Percentiles rank a stretch among this genome's conserved stretches.
These are phyloP conservation scores for Bipolaris bicolor DNA, from an alignment of 2,329 filamentous ascomycete species.

Conservation along the genomic window DNA sequence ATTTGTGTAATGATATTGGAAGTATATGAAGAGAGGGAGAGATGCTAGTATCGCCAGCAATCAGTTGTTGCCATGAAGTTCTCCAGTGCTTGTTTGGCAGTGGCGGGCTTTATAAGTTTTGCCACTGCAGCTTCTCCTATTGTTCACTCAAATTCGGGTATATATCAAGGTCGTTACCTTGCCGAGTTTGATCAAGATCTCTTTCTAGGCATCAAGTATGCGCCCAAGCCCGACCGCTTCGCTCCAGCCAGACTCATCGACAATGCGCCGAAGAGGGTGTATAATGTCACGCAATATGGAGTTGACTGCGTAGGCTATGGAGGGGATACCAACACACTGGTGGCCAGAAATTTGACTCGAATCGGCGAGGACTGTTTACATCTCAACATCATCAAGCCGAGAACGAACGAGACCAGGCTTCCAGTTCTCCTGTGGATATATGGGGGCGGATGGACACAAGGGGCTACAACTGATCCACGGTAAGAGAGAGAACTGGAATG, in stretches of 20 bases:
- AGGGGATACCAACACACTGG: constrained; percentile 31
- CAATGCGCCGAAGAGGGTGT: constrained; percentile 19
- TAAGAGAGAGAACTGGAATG: constrained; percentile 5
- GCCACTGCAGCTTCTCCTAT: constrained; percentile 12
- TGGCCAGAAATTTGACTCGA: constrained; percentile 30
- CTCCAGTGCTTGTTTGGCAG: neutral
- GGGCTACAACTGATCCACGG: constrained; percentile 41
- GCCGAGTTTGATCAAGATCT: constrained; percentile 39
- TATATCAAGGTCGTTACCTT: constrained; percentile 37
- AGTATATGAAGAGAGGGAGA: neutral
- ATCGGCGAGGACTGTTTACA: constrained; percentile 54
- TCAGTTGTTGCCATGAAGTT: constrained; percentile 11
- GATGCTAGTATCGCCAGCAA: neutral
- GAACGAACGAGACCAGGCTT: constrained; percentile 23
- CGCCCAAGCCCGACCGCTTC: constrained; percentile 36
- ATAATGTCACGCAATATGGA: constrained; percentile 34
- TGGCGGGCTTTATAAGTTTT: neutral
- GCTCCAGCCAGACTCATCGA: constrained; percentile 25
- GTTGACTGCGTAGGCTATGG: constrained; percentile 39
- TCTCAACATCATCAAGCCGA: constrained; percentile 45
- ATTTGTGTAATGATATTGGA: neutral
- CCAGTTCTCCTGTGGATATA: constrained; percentile 45
- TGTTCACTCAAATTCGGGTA: constrained; percentile 34
- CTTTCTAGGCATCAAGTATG: constrained; percentile 41
- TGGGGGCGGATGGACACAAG: constrained; percentile 43